Evolutionary conservation across 2,329 filamentous ascomycete species (phyloP).

Genomic region (Fragosphaeria purpurea): DNA sequence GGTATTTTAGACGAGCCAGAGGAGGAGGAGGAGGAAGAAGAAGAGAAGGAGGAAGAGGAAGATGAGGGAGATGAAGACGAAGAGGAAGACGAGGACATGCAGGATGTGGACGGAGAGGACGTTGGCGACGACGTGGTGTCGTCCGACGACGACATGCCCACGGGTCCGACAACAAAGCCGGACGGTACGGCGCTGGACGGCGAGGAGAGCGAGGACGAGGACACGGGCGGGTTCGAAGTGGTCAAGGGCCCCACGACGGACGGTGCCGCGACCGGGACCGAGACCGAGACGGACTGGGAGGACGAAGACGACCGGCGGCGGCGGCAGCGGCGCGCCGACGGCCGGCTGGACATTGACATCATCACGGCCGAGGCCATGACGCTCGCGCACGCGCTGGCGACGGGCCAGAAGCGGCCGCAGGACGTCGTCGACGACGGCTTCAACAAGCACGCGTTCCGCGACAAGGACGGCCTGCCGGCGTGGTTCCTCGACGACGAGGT

Average conservation of each 20-base stretch:
- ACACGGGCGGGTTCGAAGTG: conserved; percentile 43
- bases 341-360: conserved; percentile 79
- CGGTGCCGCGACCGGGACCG: too few species aligned
- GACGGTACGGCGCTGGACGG: conserved; percentile 9
- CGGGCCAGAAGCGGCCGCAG: conserved; percentile 66
- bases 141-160: background rate
- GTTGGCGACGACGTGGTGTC: background rate
- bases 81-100: conserved; percentile 1
- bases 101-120: conserved; percentile 4
- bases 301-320: conserved; percentile 48
- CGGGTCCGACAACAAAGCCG: background rate
- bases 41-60: conserved; percentile 30
- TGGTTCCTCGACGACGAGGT: conserved; percentile 96
- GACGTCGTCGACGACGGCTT: conserved; percentile 86
- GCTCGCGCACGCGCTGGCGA: conserved; percentile 82
- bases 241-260: conserved; percentile 36
- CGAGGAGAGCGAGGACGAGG: conserved; percentile 22
- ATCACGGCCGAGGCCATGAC: conserved; percentile 99
- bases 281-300: conserved; percentile 47
- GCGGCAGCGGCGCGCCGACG: conserved; percentile 49
- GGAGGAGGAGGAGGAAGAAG: conserved; percentile 21
- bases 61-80: conserved; percentile 1
- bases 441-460: conserved; percentile 86
- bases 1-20: conserved; percentile 49
- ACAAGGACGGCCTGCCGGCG: conserved; percentile 83